Conservation (phyloP, 176 grass and related monocot species). For the Oryza longistaminata region DNA sequence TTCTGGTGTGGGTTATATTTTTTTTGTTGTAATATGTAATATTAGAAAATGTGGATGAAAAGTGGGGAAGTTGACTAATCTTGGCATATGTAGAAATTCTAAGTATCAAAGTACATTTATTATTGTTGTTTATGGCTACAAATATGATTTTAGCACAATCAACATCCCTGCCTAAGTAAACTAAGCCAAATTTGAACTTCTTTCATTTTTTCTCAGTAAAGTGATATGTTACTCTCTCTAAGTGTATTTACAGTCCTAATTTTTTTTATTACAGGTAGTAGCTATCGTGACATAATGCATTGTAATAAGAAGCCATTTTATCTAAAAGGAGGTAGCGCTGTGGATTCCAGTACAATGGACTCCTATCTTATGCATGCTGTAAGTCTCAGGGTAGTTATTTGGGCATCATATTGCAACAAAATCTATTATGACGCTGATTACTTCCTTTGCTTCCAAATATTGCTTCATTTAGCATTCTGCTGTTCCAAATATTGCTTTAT, state of each 20-base stretch:
- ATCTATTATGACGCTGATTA: conserved; percentile 30
- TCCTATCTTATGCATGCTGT: conserved; percentile 94
- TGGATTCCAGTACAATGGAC: conserved; percentile 89
- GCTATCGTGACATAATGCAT: conserved; percentile 89
- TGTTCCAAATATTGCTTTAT: not conserved
- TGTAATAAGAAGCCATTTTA: conserved; percentile 99
- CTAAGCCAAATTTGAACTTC: conserved; percentile 3
- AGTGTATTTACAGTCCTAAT: conserved; percentile 30
- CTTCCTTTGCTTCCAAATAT: not conserved
- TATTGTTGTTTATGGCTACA: not conserved
- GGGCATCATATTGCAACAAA: conserved; percentile 19
- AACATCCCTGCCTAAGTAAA: not conserved
- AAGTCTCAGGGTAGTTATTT: conserved; percentile 46
- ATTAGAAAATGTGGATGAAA: not conserved
- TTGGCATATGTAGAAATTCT: not conserved
- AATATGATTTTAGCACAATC: conserved; percentile 10
- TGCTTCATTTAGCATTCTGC: not conserved
- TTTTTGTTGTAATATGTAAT: not conserved
- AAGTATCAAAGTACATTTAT: not conserved
- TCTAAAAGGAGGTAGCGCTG: conserved; percentile 67
- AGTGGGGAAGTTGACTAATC: not conserved
- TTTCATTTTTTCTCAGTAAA: conserved; percentile 18
- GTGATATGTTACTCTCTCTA: conserved; percentile 14
- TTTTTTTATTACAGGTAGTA: conserved; percentile 64
- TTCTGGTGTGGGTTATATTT: too few relatives aligned